Base-by-base conservation (phyloP, 495 filamentous ascomycete species). In the Penicillium cataractarum region DNA sequence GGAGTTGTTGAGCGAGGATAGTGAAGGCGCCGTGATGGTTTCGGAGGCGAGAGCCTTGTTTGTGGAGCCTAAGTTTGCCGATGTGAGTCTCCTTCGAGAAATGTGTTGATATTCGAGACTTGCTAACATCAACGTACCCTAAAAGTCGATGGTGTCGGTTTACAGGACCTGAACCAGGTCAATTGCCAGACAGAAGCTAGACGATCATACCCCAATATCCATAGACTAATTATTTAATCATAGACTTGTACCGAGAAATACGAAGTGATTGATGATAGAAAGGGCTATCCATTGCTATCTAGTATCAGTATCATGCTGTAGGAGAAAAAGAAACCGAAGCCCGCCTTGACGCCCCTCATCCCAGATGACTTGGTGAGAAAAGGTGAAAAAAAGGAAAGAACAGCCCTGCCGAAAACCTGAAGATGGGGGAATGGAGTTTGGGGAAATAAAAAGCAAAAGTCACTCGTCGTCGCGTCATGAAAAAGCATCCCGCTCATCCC, bases 11-110 rank as follows among this genome's bases (percentile, higher is more conserved):
- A 58, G 7, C 12, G 82, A 75, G 58, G 80, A 79, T 49, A 80
- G 79, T 57, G 80, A 87, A 61, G 82, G 80, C 33, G 80, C 84
- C 7, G 69, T 84, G 24, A 82, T 92, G 63, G 80, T 94, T 55
- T 88, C 85, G 31, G 89, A 92, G 74, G 91, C 87, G 31, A 89
- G 86, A 70, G 94, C 90, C 12, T 80, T 98, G 65, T 97, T 96
- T 75, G 82, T 98, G 57, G 92, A 96, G 74, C 94, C 94, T 3
- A 92, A 85, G 74, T 84, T 91, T 72, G 92, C 91, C 19, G 83
- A 87, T 88, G 72, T 74, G 83, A 86, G 65, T 68, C 21, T 55
- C 22, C 37, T 15, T 26, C 44, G 50, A 50, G 46, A 8, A 22
- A 4, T 8, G 49, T 4, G 49, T 10, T 59, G 29, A 22, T 29